These are phyloP conservation scores for Cladosporium sp. DNA, from an alignment of 2,329 filamentous ascomycete species.

Conservation along the genomic window DNA sequence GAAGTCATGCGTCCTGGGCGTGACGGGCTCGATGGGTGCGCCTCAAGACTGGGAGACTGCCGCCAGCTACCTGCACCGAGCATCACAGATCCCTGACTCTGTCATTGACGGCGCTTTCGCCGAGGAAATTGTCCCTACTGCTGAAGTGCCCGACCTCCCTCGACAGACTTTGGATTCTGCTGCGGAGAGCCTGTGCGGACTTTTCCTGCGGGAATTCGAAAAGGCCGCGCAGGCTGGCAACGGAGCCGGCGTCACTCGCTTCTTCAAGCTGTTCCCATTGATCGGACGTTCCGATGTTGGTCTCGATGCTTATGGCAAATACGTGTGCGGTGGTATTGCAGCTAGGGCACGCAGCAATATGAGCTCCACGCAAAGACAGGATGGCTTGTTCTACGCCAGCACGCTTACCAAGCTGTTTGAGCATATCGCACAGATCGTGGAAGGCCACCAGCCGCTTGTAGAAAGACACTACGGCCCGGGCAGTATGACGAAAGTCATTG, in stretches of 20 bases:
- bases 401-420: conserved; percentile 89
- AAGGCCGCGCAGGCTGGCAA: conserved; percentile 83
- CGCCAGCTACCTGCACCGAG: conserved; percentile 78
- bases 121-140: conserved; percentile 84
- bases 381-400: conserved; percentile 86
- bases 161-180: conserved; percentile 80
- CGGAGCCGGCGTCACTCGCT: conserved; percentile 81
- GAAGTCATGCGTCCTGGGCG: conserved; percentile 90
- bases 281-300: conserved; percentile 86
- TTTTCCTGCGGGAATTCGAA: conserved; percentile 93
- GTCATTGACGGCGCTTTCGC: conserved; percentile 84
- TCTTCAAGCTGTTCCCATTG: conserved; percentile 96
- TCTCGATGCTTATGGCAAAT: conserved; percentile 88
- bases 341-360: conserved; percentile 73
- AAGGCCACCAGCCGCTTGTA: conserved; percentile 82
- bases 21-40: conserved; percentile 92
- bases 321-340: conserved; percentile 92
- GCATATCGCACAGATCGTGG: conserved; percentile 94
- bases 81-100: conserved; percentile 69
- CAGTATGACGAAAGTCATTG: conserved; percentile 92
- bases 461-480: conserved; percentile 89
- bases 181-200: conserved; percentile 77
- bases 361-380: conserved; percentile 59
- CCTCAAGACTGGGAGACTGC: conserved; percentile 98
- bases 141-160: conserved; percentile 89